phyloP scores from a whole-genome alignment of 768 basidiomycete genomes.

The Galerina marginata region DNA sequence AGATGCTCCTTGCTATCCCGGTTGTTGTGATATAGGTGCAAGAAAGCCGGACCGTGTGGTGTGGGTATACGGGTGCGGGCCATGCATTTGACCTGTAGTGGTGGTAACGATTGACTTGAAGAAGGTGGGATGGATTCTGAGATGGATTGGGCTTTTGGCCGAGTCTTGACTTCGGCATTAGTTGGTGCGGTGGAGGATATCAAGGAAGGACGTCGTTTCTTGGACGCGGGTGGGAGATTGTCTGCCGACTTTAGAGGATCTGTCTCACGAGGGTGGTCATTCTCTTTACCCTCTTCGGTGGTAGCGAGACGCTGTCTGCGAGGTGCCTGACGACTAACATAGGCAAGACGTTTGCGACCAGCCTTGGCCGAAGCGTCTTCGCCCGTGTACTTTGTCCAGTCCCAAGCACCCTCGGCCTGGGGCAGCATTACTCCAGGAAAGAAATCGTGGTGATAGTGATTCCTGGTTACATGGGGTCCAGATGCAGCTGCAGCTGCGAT shows the following conservation, averaged over 20 bases:
- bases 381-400: conserved; percentile 61
- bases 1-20: conserved; percentile 94
- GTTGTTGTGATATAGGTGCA: conserved; percentile 95
- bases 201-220: conserved; percentile 47
- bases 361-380: conserved; percentile 43
- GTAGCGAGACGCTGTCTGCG: conserved; percentile 59
- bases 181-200: conserved; percentile 24
- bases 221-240: conserved; percentile 43
- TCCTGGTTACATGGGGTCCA: conserved; percentile 79
- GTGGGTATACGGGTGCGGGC: conserved; percentile 98
- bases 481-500: conserved; percentile 79
- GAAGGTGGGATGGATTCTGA: conserved; percentile 25
- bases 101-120: conserved; percentile 27
- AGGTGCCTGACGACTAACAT: conserved; percentile 80
- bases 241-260: conserved; percentile 45
- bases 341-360: conserved; percentile 55
- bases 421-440: conserved; percentile 63
- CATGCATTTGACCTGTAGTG: conserved; percentile 87
- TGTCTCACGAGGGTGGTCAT: conserved; percentile 44
- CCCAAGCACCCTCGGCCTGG: conserved; percentile 56
- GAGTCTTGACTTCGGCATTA: conserved; percentile 30
- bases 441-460: conserved; percentile 86
- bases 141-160: conserved; percentile 27
- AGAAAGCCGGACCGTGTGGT: conserved; percentile 89
- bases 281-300: conserved; percentile 55